Evolutionary conservation across 225 moss, liverwort and hornwort species (phyloP).

Genomic region (Takakia lepidozioides): DNA sequence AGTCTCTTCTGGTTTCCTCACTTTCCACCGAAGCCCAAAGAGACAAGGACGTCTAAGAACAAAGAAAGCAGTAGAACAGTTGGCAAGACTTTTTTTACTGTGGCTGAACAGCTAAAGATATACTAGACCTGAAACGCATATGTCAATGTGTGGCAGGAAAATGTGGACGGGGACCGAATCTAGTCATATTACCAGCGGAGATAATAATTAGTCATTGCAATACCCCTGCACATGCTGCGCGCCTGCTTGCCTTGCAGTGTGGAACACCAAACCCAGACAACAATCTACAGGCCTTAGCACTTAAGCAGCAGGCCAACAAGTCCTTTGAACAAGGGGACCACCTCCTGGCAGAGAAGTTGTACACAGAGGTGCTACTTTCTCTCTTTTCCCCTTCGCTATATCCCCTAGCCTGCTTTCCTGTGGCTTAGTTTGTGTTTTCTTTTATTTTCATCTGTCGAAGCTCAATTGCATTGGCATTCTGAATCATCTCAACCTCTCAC

Average conservation of each 20-base stretch:
- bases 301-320: slow-evolving; percentile 66
- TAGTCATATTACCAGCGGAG: slow-evolving; percentile 57
- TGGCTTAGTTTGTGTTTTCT: not conserved
- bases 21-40: too few species aligned
- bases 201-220: slow-evolving; percentile 71
- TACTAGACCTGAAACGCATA: too few species aligned
- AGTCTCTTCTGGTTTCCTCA: too few species aligned
- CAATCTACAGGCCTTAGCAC: slow-evolving; percentile 47
- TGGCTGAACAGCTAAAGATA: too few species aligned
- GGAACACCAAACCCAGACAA: slow-evolving; percentile 48
- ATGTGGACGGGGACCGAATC: slow-evolving; percentile 69
- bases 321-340: slow-evolving; percentile 47
- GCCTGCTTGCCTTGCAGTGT: slow-evolving; percentile 58
- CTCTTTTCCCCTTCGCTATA: not conserved
- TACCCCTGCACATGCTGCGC: slow-evolving; percentile 68
- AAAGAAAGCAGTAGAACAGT: too few species aligned
- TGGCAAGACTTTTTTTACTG: too few species aligned
- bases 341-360: slow-evolving; percentile 39
- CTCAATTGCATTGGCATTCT: not conserved
- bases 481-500: too few species aligned
- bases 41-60: too few species aligned
- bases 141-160: slow-evolving; percentile 37
- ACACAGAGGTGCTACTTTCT: slow-evolving; percentile 31
- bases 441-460: slow-evolving; percentile 1
- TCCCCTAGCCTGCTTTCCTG: slow-evolving; percentile 3